phyloP scores from a whole-genome alignment of 176 grass and related monocot species.

The Rhynchospora breviuscula region DNA sequence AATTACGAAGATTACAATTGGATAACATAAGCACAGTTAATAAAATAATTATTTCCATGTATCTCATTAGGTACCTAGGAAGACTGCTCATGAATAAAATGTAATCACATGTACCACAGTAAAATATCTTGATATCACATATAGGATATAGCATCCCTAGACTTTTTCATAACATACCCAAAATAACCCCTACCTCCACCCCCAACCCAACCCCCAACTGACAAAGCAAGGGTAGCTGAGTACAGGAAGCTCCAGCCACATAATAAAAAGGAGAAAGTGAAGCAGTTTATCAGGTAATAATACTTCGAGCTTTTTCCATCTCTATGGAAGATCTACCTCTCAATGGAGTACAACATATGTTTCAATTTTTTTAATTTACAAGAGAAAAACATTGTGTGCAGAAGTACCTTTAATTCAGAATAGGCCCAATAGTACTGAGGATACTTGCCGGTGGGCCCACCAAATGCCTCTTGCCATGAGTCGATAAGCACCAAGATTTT shows the following conservation, averaged over 20 bases:
- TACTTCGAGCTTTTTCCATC: neutral
- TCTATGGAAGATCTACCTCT: neutral
- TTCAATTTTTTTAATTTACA: neutral
- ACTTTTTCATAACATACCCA: neutral
- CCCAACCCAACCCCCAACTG: neutral
- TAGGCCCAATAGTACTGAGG: slow-evolving; percentile 80
- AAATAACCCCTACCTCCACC: neutral
- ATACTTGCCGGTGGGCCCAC: slow-evolving; percentile 57
- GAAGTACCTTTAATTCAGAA: slow-evolving; percentile 61
- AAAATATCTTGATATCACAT: neutral
- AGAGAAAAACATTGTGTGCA: neutral
- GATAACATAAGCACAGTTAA: neutral
- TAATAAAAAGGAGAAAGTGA: neutral
- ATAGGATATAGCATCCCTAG: neutral
- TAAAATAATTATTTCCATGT: neutral
- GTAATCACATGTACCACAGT: neutral
- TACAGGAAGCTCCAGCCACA: neutral
- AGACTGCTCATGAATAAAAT: neutral
- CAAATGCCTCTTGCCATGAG: slow-evolving; percentile 88
- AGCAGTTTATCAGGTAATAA: neutral
- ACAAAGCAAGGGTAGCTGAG: neutral
- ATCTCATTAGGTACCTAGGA: neutral
- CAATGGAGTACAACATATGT: neutral
- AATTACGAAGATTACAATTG: neutral
- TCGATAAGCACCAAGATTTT: slow-evolving; percentile 69